Base-by-base conservation (phyloP, 1,284 basidiomycete species). In the Anthracocystis setariae region DNA sequence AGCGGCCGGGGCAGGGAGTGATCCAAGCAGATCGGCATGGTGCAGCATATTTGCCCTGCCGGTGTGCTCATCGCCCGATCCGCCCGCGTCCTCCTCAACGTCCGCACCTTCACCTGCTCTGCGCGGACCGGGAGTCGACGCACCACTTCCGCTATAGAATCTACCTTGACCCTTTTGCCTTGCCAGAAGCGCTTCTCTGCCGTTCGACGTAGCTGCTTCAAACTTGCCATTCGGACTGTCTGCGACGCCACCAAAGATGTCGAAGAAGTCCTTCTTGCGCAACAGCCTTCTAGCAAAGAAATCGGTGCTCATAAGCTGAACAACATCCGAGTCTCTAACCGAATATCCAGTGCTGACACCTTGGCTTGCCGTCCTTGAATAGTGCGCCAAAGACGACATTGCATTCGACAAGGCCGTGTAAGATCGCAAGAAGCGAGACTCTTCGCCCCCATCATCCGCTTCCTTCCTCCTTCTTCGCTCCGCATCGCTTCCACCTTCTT, bases 301-400 rank as follows among this genome's bases (percentile, higher is more conserved):
- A 48, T 77, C 76, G 32, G 56, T 62, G 49, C 75, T 75, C 73
- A 76, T 71, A 46, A 79, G 56, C 57, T 76, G 76, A 10, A 79
- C 66, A 17, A 79, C 69, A 39, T 79, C 78, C 17, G 68, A 72
- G 25, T 78, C 78, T 35, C 71, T 60, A 8, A 76, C 58, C 18
- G 70, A 65, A 33, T 73, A 56, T 27, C 70, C 74, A 0, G 63
- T 62, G 3, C 59, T 40, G 1, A 55, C 52, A 38, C 55, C 70
- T 32, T 67, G 51, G 33, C 57, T 60, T 5, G 68, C 59, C 17
- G 40, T 67, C 32, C 59, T 37, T 23, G 69, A 67, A 23, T 65
- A 67, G 46, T 62, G 59, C 20, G 69, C 61, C 8, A 79, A 51
- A 17, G 68, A 68, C 17, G 68, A 58, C 58, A 80, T 77, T 12